A percentile compares a stretch with the other conserved stretches of the same genome.
These are phyloP conservation scores for Rhododendron kiyosumense DNA, from an alignment of 148 eudicot genomes.

Conservation along the genomic window DNA sequence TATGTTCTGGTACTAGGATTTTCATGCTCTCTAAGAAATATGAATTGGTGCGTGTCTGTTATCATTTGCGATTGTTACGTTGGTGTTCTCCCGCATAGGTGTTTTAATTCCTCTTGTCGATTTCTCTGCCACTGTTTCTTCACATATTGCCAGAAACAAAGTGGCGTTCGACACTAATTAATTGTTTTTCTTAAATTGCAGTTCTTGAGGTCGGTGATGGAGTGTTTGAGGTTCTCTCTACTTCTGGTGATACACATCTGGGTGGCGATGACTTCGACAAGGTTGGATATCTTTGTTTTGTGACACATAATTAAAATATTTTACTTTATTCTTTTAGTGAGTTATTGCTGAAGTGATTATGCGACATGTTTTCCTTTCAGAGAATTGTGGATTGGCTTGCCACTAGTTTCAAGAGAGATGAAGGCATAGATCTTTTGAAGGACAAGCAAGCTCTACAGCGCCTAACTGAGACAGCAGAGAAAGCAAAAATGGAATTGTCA, in stretches of 20 bases:
- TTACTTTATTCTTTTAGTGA: background rate
- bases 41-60: background rate
- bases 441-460: constrained; percentile 99
- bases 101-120: background rate
- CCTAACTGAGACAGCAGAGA: constrained; percentile 92
- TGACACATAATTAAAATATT: background rate
- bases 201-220: constrained; percentile 99
- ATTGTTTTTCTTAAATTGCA: constrained; percentile 17
- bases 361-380: constrained; percentile 28
- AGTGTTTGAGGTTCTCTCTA: constrained; percentile 95
- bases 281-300: constrained; percentile 29
- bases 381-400: constrained; percentile 98
- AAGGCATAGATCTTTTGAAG: constrained; percentile 90
- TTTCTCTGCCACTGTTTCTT: background rate
- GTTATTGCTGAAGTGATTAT: background rate
- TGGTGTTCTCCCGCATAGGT: background rate
- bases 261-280: constrained; percentile 99
- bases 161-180: no score
- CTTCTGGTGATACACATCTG: constrained; percentile 96
- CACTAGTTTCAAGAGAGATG: constrained; percentile 65
- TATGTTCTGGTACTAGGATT: background rate
- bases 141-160: no score
- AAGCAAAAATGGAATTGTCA: constrained; percentile 97
- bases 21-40: background rate
- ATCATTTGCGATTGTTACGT: background rate